Conservation (phyloP, 257 asterid genomes). For the Nicotiana undulata region DNA sequence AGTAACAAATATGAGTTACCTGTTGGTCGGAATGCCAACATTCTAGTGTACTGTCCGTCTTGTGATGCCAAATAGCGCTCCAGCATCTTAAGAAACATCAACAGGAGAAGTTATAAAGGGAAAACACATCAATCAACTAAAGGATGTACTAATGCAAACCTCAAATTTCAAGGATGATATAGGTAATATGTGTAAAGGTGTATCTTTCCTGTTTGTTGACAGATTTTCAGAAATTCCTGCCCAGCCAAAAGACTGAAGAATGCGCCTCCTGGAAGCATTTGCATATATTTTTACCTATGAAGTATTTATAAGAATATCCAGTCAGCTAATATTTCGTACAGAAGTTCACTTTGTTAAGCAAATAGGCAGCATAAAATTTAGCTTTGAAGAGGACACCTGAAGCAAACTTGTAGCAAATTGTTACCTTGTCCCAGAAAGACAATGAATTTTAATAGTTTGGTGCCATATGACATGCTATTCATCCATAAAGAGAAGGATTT, state of each 20-base stretch:
- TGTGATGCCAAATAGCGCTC: constrained; percentile 13
- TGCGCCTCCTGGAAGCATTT: constrained; percentile 24
- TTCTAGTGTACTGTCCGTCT: constrained; percentile 9
- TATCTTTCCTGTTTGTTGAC: constrained; percentile 19
- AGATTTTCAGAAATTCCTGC: constrained; percentile 19
- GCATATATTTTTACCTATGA: constrained; percentile 21
- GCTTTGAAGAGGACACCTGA: background rate
- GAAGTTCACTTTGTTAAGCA: background rate
- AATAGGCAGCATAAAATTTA: background rate
- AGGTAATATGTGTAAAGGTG: constrained; percentile 25
- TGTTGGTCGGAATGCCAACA: constrained; percentile 28
- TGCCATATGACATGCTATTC: background rate
- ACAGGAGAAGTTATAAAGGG: background rate
- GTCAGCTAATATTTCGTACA: background rate
- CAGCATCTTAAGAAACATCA: constrained; percentile 10
- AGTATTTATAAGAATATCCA: background rate
- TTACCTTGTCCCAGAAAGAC: background rate
- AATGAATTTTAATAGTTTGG: background rate
- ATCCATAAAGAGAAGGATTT: background rate
- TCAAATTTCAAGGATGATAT: constrained; percentile 23
- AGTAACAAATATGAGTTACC: constrained; percentile 5
- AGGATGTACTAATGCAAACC: constrained; percentile 11
- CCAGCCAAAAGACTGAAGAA: constrained; percentile 23
- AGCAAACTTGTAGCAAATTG: background rate
- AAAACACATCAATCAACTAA: background rate